phyloP scores from a whole-genome alignment of 345 rosid species.

The Psidium friedrichsthalianum region DNA sequence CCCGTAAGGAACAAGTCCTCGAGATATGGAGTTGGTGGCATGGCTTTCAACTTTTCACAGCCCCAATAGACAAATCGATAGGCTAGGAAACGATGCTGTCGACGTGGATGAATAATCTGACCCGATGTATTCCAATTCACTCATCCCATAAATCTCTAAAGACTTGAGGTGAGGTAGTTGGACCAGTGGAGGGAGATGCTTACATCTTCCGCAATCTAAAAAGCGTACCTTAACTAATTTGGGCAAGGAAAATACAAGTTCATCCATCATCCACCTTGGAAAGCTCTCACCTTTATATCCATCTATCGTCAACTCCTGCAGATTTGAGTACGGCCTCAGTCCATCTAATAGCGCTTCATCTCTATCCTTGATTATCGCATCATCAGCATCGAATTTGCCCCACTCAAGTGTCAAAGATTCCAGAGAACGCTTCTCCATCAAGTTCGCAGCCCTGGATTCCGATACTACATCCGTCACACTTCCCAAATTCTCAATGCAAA shows the following conservation, averaged over 20 bases:
- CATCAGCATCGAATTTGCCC: accelerated
- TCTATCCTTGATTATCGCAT: background rate
- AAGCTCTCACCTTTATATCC: background rate
- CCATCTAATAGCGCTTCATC: background rate
- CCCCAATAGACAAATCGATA: accelerated
- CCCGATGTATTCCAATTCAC: background rate
- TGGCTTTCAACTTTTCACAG: background rate
- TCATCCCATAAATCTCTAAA: accelerated
- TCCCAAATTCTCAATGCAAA: background rate
- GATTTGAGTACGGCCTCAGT: background rate
- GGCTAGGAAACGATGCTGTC: background rate
- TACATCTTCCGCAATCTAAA: accelerated
- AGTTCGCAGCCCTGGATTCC: background rate
- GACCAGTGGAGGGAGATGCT: background rate
- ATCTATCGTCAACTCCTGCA: background rate
- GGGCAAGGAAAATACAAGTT: background rate
- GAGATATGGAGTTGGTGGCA: background rate
- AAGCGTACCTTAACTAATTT: background rate
- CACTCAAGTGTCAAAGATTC: accelerated
- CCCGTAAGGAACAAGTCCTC: slow-evolving; percentile 19
- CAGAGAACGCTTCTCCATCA: accelerated
- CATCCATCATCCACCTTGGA: background rate
- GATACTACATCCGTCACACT: accelerated
- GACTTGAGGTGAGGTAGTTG: background rate
- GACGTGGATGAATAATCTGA: accelerated